Evolutionary conservation across 108 stramenopile species (phyloP), one percentile per base, ranked within the genome.

Genomic region (Craspedostauros australis): DNA sequence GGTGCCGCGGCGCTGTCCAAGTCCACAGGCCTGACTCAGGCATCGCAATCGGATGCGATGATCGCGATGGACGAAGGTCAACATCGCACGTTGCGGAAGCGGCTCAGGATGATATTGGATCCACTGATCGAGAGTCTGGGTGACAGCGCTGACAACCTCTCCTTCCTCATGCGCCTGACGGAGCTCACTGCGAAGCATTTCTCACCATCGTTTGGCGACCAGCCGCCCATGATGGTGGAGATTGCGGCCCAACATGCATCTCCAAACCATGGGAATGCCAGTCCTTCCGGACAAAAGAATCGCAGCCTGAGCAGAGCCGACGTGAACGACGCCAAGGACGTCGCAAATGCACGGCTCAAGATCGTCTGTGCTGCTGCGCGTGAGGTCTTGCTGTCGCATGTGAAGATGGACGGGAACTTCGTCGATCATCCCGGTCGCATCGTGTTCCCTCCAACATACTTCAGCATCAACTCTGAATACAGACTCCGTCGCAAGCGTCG

Each of bases 341-440:
- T 62, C 40, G 48, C 57, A 21, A 34, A 43, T 33, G 60, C 71
- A 12, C 83, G 76, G 54, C 61, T 93, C 58, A 74, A 66, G 30
- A 62, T 58, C 18, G 69, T 87, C 23, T 77, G 77, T 54, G 50
- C 48, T 9, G 75, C 64, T 38, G 83, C 91, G 2, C 69, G 91
- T 25, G 78, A 89, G 51, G 81, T 84, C 7, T 56, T 93, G n/a
- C 53, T 89, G 22, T 68, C 76, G 2, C 77, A 77, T 50, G 88
- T 93, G 19, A 93, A 93, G 57, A 89, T 77, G 37, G 91, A 93
- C 66, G 73, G 71, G 33, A 80, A 93, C 57, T 63, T 93, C 26
- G 66, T 75, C 28, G 57, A 76, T 11, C 86, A 84, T 54, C 88
- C 92, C 7, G 88, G 86, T 22, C 39, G 58, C 20, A 81, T 90